Percentiles rank a stretch among this genome's conserved stretches.
These are phyloP conservation scores for Colletotrichum nymphaeae DNA, from an alignment of 2,329 filamentous ascomycete genomes.

Conservation along the genomic window DNA sequence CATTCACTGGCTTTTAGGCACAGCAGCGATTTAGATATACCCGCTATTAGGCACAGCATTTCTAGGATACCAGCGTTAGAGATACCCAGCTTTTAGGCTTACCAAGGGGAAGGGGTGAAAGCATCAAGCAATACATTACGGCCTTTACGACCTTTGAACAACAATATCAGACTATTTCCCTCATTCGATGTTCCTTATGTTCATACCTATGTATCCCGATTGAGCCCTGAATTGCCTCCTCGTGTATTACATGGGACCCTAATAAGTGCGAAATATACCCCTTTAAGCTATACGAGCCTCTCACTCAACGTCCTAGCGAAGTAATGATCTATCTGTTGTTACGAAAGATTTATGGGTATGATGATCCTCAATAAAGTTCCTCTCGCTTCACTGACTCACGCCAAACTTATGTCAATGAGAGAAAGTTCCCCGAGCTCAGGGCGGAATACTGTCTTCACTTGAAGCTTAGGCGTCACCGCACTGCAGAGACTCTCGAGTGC, in stretches of 20 bases:
- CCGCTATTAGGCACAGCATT: not conserved
- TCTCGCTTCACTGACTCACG: not conserved
- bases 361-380: not conserved
- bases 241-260: no score
- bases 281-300: no score
- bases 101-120: no score
- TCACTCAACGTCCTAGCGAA: no score
- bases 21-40: not conserved
- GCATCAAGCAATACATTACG: not conserved
- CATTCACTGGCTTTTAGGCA: not conserved
- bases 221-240: no score
- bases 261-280: no score
- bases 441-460: not conserved
- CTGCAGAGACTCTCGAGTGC: slow-evolving; percentile 1
- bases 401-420: not conserved
- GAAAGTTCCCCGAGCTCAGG: not conserved
- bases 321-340: no score
- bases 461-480: not conserved
- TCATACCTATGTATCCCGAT: no score
- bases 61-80: not conserved
- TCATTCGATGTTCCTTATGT: no score
- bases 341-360: no score
- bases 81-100: not conserved
- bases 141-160: no score
- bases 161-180: no score